Evolutionary conservation across 495 filamentous ascomycete genomes (phyloP).

Genomic region (Aspergillus nanangensis): DNA sequence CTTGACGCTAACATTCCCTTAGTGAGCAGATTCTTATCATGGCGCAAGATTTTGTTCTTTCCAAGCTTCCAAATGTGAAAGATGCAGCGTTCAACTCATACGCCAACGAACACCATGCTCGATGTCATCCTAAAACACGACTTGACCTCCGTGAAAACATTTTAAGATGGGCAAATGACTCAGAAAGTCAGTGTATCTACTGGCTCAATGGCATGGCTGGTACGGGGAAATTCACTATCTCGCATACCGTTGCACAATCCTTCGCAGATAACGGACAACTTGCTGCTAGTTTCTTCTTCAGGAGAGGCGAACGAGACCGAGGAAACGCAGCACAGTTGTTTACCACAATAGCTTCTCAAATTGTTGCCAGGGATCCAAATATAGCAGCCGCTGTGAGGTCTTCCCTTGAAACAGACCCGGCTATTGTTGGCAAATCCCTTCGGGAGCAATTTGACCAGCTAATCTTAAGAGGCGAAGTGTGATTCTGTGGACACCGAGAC

Average conservation of each 20-base stretch:
- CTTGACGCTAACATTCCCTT: too few species aligned
- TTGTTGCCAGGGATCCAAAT: conserved; percentile 22
- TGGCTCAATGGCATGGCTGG: not conserved
- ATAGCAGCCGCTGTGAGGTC: conserved; percentile 25
- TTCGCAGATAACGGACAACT: conserved; percentile 11
- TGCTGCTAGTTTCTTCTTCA: conserved; percentile 50
- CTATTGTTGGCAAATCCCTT: conserved; percentile 29
- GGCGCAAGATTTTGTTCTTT: too few species aligned
- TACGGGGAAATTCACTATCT: too few species aligned
- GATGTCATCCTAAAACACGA: not conserved
- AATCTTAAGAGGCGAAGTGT: conserved; percentile 24
- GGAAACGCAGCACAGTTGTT: conserved; percentile 36
- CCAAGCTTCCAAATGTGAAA: too few species aligned
- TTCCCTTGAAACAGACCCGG: conserved; percentile 28
- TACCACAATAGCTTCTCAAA: conserved; percentile 38
- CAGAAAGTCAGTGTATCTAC: not conserved
- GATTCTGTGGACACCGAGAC: conserved; percentile 1
- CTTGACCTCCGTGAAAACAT: not conserved
- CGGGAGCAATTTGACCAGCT: conserved; percentile 45
- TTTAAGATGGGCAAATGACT: not conserved
- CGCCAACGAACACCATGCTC: too few species aligned
- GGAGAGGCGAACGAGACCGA: conserved; percentile 17
- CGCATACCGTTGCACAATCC: conserved; percentile 21
- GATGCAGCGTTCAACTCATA: too few species aligned
- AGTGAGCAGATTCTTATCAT: too few species aligned